phyloP scores from a whole-genome alignment of 2,329 filamentous ascomycete species.

The Ophiocordyceps sinensis region DNA sequence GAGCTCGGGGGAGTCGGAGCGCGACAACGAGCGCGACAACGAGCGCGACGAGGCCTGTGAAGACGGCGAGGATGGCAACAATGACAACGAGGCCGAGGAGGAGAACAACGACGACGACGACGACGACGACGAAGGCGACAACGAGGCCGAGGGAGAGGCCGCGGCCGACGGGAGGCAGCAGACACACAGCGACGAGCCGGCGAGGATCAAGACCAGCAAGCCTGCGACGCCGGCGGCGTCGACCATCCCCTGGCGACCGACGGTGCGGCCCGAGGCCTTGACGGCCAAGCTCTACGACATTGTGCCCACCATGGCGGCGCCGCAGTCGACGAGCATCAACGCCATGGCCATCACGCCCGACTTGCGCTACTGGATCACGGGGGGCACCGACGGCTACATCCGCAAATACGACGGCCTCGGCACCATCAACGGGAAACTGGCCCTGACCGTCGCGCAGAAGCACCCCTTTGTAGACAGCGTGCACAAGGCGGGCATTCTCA shows the following conservation, averaged over 20 bases:
- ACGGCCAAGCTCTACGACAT: constrained; percentile 81
- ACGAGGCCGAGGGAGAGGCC: constrained; percentile 28
- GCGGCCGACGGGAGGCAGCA: constrained; percentile 12
- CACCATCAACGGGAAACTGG: constrained; percentile 87
- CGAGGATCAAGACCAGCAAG: constrained; percentile 8
- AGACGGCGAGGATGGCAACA: constrained; percentile 26
- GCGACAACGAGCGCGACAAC: constrained; percentile 32
- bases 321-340: constrained; percentile 91
- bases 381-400: constrained; percentile 89
- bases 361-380: constrained; percentile 87
- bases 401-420: constrained; percentile 92
- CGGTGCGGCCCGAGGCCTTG: constrained; percentile 63
- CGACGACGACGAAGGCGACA: constrained; percentile 20
- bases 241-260: constrained; percentile 30
- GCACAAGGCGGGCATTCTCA: constrained; percentile 80
- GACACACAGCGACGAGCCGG: constrained; percentile 6
- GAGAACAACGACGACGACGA: constrained; percentile 21
- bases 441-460: constrained; percentile 84
- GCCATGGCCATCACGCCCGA: constrained; percentile 84
- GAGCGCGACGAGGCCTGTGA: constrained; percentile 47
- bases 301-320: constrained; percentile 89
- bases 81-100: constrained; percentile 22
- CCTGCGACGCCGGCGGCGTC: constrained; percentile 14
- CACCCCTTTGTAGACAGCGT: constrained; percentile 98
- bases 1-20: constrained; percentile 19